Percentiles rank a stretch among this genome's conserved stretches.
Evolutionary conservation across 2,329 filamentous ascomycete genomes (phyloP).

Genomic region (Penicillium sp.): DNA sequence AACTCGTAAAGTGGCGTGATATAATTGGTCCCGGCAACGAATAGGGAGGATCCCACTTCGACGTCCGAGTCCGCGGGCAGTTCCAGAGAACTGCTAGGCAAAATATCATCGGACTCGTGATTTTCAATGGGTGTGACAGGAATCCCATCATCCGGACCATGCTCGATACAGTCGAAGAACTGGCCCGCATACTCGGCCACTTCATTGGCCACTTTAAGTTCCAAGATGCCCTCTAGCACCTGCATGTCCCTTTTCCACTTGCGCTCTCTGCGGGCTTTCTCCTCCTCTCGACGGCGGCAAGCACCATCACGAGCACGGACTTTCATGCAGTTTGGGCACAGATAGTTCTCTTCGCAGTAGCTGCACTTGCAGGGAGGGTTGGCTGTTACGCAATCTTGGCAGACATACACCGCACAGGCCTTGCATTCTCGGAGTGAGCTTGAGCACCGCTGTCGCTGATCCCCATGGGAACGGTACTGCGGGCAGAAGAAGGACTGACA

Average conservation of each 20-base stretch:
- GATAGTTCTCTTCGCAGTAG: conserved; percentile 45
- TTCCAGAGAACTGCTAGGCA: neutral
- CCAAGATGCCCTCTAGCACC: conserved; percentile 40
- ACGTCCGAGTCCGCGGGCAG: neutral
- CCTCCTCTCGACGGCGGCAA: conserved; percentile 41
- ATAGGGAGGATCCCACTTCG: conserved; percentile 3
- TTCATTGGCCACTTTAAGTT: conserved; percentile 44
- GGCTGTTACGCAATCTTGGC: conserved; percentile 43
- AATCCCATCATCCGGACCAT: neutral
- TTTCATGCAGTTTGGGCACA: conserved; percentile 46
- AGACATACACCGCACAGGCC: conserved; percentile 48
- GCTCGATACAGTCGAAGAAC: conserved; percentile 37
- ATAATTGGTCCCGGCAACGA: conserved; percentile 8
- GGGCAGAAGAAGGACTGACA: conserved; percentile 52
- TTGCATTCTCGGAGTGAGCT: conserved; percentile 47
- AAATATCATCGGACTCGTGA: conserved; percentile 2
- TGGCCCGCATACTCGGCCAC: conserved; percentile 43
- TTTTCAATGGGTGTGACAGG: conserved; percentile 2
- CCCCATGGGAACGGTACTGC: conserved; percentile 42
- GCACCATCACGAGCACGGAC: conserved; percentile 40
- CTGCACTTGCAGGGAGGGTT: conserved; percentile 47
- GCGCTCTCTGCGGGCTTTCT: conserved; percentile 38
- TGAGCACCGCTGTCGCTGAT: conserved; percentile 47
- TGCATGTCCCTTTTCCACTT: conserved; percentile 45
- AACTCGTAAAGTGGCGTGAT: conserved; percentile 13